Base-by-base conservation (phyloP, 306 rosid species). In the Betula pendula region DNA sequence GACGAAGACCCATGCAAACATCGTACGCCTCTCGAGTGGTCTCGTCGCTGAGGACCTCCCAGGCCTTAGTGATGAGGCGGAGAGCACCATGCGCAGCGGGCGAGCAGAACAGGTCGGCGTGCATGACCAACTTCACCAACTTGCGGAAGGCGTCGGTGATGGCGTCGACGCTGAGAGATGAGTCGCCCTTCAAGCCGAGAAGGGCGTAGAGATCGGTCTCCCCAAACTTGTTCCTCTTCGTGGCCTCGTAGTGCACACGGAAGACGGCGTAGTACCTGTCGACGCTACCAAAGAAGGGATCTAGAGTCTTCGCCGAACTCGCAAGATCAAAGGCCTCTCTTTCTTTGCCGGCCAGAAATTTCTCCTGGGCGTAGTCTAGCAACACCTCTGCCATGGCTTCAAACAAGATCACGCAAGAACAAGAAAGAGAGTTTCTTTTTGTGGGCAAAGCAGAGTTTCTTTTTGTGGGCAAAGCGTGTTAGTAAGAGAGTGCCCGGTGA, bases 311-410 rank as follows among this genome's bases (percentile, higher is more conserved):
- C 27, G 59, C 59, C 27, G 8, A 8, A 52, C 27, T 52, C 59
- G 4, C 59, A n/a, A 52, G 22, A n/a, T 52, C 27, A 3, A 52
- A 52, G 59, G 59, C 59, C 10, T 52, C 59, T 52, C 7, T 52
- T 10, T 3, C 11, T 8, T n/a, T n/a, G 10, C 59, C 59, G 11
- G 6, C 27, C 11, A n/a, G n/a, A n/a, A 52, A 52, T 22, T 52
- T 52, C 24, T 52, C 59, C 22, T 52, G 6, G 12, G 59, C 59
- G 12, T 52, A 52, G 24, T 52, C 59, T 7, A 52, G 59, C 59
- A 52, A n/a, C 11, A 5, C 27, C 3, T 52, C 59, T 52, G 51
- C 74, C 81, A 73, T 70, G 33, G 44, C 86, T 75, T 86, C 79
- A 85, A 53, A 45, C 38, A 68, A 33, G 59, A 38, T n/a, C n/a